Evolutionary conservation across 1,284 basidiomycete genomes (phyloP), one percentile per base, ranked within the genome.

Genomic region (Cryptococcus sp.): DNA sequence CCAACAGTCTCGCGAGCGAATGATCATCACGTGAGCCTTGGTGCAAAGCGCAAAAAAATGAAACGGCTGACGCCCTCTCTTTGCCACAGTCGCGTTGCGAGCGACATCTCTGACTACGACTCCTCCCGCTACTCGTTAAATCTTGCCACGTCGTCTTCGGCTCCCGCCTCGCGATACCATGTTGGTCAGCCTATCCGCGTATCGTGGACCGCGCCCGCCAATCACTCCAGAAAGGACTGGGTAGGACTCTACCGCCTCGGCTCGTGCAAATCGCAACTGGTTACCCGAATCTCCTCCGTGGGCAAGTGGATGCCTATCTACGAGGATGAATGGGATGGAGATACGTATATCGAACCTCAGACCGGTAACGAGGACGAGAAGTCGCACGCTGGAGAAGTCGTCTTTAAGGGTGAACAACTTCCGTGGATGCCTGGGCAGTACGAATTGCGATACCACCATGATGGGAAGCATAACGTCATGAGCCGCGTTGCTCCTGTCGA

Each of bases 391-490:
- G 93, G 92, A 1, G 82, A 81, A n/a, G 83, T 90, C 20, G 83
- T 86, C 2, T 94, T 96, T 80, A 84, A 85, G 63, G 87, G 87
- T 8, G 84, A 90, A 63, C 85, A 84, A 10, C 79, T 99, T 31
- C 93, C 94, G 3, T 97, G 94, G 94, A 78, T 84, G 20, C 84
- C 85, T 31, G 96, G 95, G 3, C 79, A 80, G 56, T 99, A 98
- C 75, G 95, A 99, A 83, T 86, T 93, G 69, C 74, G 82, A 65
- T 77, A 72, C 56, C 92, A 95, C 74, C 92, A 94, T 69, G 90
- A 92, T 74, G 91, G 91, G 49, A 97, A 95, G 77, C 91, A 99
- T 80, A 96, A 94, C 74, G 95, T 99, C 57, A 89, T 99, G 84
- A 86, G 87, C 55, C 77, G 88, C 50, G 86, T 89, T 55, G 87